These are phyloP conservation scores for Fagus sylvatica DNA, from an alignment of 306 rosid genomes.

Conservation along the genomic window DNA sequence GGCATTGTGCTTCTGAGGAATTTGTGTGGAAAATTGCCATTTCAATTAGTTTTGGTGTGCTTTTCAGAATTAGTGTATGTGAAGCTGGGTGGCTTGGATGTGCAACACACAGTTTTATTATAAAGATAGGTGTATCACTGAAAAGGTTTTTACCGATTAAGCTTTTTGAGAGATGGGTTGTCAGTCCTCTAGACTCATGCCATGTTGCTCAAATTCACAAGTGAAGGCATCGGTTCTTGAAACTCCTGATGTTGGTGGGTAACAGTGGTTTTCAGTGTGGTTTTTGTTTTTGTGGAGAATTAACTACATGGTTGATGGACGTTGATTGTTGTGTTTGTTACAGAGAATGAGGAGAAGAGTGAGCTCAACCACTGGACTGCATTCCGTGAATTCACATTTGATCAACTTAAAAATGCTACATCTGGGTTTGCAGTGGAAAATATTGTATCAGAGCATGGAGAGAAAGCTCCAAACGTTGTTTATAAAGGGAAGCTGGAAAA, in stretches of 20 bases:
- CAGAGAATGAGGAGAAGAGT: slow-evolving; percentile 61
- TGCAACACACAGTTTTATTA: slow-evolving; percentile 28
- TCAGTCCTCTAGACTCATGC: slow-evolving; percentile 60
- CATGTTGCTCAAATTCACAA: slow-evolving; percentile 76
- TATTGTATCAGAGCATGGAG: slow-evolving; percentile 86
- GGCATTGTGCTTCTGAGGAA: slow-evolving; percentile 7
- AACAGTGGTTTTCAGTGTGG: slow-evolving; percentile 8
- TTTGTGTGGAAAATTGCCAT: not conserved
- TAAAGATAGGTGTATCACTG: slow-evolving; percentile 16
- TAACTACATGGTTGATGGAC: slow-evolving; percentile 12
- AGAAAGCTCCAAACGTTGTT: slow-evolving; percentile 87
- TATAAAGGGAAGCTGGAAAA: slow-evolving; percentile 82
- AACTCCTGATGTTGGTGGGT: slow-evolving; percentile 63
- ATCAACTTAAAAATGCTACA: slow-evolving; percentile 78
- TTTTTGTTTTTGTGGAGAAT: slow-evolving; percentile 6
- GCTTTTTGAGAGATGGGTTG: slow-evolving; percentile 58
- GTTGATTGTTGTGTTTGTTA: slow-evolving; percentile 25
- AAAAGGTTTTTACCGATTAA: slow-evolving; percentile 20
- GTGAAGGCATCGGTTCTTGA: slow-evolving; percentile 75
- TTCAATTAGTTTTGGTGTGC: not conserved
- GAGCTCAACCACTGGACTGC: slow-evolving; percentile 50
- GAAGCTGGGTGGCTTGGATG: slow-evolving; percentile 24
- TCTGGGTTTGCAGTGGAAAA: slow-evolving; percentile 86
- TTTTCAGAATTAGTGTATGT: slow-evolving; percentile 14
- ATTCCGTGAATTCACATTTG: slow-evolving; percentile 67